These are phyloP conservation scores for Cutaneotrichosporon curvatum DNA, from an alignment of 1,284 basidiomycete species.

Conservation along the genomic window DNA sequence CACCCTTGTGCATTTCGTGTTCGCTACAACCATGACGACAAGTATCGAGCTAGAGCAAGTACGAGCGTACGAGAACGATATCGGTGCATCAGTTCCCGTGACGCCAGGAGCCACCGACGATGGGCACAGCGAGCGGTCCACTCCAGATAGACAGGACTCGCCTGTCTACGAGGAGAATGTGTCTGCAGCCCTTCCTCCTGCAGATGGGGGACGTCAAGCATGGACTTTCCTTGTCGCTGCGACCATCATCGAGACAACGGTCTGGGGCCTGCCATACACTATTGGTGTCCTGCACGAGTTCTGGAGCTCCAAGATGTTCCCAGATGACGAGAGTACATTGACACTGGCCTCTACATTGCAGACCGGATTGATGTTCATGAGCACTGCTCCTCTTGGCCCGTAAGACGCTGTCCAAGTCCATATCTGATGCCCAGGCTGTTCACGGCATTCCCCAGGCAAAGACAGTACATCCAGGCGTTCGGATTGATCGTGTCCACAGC, in stretches of 20 bases:
- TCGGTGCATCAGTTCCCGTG: neutral
- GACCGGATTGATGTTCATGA: slow-evolving; percentile 39
- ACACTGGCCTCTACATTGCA: slow-evolving; percentile 39
- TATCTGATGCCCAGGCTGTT: slow-evolving; percentile 20
- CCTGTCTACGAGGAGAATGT: neutral
- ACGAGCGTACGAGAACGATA: neutral
- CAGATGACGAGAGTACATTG: slow-evolving; percentile 1
- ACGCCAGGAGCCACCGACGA: neutral
- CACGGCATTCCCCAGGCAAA: slow-evolving; percentile 26
- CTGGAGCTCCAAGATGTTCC: slow-evolving; percentile 35
- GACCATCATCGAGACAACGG: slow-evolving; percentile 35
- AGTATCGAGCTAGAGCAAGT: neutral
- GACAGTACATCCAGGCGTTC: slow-evolving; percentile 21
- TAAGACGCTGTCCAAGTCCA: slow-evolving; percentile 13
- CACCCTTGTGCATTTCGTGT: too few relatives aligned
- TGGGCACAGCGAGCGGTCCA: neutral
- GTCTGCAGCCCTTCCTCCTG: slow-evolving; percentile 23
- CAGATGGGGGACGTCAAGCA: slow-evolving; percentile 35
- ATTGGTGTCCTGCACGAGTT: slow-evolving; percentile 40
- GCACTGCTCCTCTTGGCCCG: slow-evolving; percentile 30
- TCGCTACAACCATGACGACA: neutral
- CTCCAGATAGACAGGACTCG: neutral
- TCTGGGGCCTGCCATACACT: slow-evolving; percentile 41
- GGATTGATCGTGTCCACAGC: slow-evolving; percentile 26
- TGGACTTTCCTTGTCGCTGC: slow-evolving; percentile 41